Base-by-base conservation (phyloP, 164 flowering plant genomes). In the Magnolia changhungtana region DNA sequence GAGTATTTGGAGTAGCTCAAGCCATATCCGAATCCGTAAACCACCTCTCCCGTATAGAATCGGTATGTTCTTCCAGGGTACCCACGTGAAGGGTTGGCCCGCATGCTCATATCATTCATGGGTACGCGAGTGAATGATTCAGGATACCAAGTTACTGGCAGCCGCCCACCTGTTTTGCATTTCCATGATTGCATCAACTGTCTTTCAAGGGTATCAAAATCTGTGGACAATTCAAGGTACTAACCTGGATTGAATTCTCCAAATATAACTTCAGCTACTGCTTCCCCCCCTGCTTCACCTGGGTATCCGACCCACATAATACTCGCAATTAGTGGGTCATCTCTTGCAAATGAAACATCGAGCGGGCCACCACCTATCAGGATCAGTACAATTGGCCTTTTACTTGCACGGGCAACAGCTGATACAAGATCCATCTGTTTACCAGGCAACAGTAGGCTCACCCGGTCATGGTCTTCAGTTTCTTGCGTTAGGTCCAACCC, bases 241-340 rank as follows among this genome's bases (percentile, higher is more conserved):
- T 21, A 73, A 91, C 98, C 98, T 86, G 98, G 99, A 81, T 91
- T 92, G 85, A 78, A 80, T 63, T 89, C 86, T 68, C 98, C 99
- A 78, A 91, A 94, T 65, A 94, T 78, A 78, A 92, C 72, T 71
- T 96, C 92, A 6, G 97, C 91, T 27, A 93, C 88, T 19, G 99
- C 97, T 78, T 79, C 76, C 29, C 91, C 96, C 52, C 98, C 98
- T 67, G 91, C 88, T 83, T 96, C 97, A 74, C 99, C 98, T 37
- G 98, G 99, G 85, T 94, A 94, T 5, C 98, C 98, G 68, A 91
- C 85, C 99, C 99, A 96, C 9, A 94, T 79, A 79, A 96, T 92
- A 87, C 97, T 87, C 1, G 89, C 93, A 31, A 96, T 84, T 59
- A 76, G 72, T 16, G 89, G 84, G 74, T 94, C 86, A 19, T 69